Conservation (phyloP, 257 asterid genomes). For the Craterostigma plantagineum region DNA sequence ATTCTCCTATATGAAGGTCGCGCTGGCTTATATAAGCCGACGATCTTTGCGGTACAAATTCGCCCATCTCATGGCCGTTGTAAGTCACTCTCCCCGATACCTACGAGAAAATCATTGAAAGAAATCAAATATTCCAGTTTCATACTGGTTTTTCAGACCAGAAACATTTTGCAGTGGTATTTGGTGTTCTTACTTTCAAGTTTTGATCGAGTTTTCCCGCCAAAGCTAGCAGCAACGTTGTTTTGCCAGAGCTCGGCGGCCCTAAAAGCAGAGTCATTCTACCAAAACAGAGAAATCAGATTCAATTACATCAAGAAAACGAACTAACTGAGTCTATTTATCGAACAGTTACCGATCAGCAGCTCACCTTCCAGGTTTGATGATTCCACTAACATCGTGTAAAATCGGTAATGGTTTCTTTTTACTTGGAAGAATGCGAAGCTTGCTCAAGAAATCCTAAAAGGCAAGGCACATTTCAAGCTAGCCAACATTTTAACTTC, state of each 20-base stretch:
- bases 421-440: conserved; percentile 41
- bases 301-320: not conserved
- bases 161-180: not conserved
- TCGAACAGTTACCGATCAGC: not conserved
- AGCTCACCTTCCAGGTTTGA: conserved; percentile 70
- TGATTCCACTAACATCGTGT: conserved; percentile 56
- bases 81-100: conserved; percentile 60
- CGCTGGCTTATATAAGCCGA: conserved; percentile 82
- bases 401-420: conserved; percentile 65
- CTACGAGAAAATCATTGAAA: conserved; percentile 16
- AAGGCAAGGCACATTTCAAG: conserved; percentile 5
- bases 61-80: conserved; percentile 57
- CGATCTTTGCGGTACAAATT: conserved; percentile 75
- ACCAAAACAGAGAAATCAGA: conserved; percentile 10
- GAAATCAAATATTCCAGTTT: not conserved
- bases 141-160: not conserved
- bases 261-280: conserved; percentile 77
- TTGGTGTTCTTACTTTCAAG: conserved; percentile 31
- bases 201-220: conserved; percentile 70
- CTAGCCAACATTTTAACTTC: too few species aligned
- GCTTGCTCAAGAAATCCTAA: conserved; percentile 47
- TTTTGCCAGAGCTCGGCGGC: conserved; percentile 89
- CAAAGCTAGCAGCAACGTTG: conserved; percentile 66
- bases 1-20: conserved; percentile 73
- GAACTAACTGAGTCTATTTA: not conserved